Evolutionary conservation across 2,329 filamentous ascomycete genomes (phyloP).

Genomic region (Bipolaris gigantea): DNA sequence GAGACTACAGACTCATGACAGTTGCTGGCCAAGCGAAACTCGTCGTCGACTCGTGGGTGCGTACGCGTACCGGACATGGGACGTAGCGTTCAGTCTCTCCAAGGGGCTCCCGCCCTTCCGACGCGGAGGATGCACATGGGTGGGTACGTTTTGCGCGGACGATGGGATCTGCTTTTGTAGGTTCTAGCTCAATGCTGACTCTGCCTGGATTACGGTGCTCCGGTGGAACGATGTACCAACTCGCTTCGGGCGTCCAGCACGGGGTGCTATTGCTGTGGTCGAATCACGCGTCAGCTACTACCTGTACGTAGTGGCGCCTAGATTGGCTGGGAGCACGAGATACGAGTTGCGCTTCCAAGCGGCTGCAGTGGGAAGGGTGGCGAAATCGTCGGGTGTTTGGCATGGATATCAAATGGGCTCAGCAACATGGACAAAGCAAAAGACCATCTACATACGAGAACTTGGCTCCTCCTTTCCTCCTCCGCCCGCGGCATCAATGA

Average conservation of each 20-base stretch:
- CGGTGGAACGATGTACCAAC: background rate
- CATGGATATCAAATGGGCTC: too few relatives aligned
- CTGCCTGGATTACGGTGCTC: background rate
- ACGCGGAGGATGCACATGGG: background rate
- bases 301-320: too few relatives aligned
- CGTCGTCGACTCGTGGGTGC: background rate
- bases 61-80: background rate
- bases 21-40: background rate
- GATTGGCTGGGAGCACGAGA: too few relatives aligned
- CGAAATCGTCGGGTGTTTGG: too few relatives aligned
- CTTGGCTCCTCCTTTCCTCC: background rate
- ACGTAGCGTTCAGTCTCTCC: background rate
- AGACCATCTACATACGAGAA: background rate
- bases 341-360: too few relatives aligned
- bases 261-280: slow-evolving; percentile 1
- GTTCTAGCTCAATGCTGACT: background rate
- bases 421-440: background rate
- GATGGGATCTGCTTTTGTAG: background rate
- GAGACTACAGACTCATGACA: background rate
- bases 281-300: too few relatives aligned
- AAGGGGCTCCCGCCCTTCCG: background rate
- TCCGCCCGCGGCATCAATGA: slow-evolving; percentile 2
- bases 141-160: background rate
- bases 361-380: too few relatives aligned
- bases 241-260: background rate